A percentile compares a stretch with the other conserved stretches of the same genome.
Evolutionary conservation across 2,329 filamentous ascomycete species (phyloP).

Genomic region (Alternaria atra): DNA sequence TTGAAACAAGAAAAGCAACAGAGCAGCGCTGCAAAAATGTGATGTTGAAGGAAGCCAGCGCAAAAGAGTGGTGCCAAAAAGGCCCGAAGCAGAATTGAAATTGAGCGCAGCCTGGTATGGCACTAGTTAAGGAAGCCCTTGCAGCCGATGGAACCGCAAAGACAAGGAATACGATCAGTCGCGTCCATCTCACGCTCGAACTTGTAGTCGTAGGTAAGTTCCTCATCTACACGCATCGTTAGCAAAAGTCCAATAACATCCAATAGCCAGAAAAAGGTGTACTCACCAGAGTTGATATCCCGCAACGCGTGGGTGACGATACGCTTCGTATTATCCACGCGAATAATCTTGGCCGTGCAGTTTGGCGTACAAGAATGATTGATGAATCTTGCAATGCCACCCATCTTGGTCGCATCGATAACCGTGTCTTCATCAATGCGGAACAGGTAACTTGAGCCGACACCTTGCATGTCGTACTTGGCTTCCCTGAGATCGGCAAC

Average conservation of each 20-base stretch:
- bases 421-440: constrained; percentile 98
- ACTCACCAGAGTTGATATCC: constrained; percentile 93
- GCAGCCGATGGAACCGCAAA: constrained; percentile 94
- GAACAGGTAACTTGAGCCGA: constrained; percentile 97
- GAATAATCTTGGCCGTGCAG: constrained; percentile 99
- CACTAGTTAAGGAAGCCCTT: constrained; percentile 97
- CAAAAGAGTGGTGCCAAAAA: not conserved
- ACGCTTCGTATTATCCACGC: constrained; percentile 95
- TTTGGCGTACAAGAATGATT: constrained; percentile 99
- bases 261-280: constrained; percentile 8
- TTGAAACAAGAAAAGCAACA: constrained; percentile 4
- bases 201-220: constrained; percentile 99
- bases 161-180: constrained; percentile 93
- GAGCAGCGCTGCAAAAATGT: not conserved
- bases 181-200: constrained; percentile 97
- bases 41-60: constrained; percentile 1
- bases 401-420: constrained; percentile 97
- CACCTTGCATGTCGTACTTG: constrained; percentile 92
- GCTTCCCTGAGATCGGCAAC: constrained; percentile 96
- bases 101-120: not conserved
- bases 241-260: constrained; percentile 17
- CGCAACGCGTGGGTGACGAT: constrained; percentile 99
- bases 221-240: constrained; percentile 75
- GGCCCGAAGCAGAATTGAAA: not conserved
- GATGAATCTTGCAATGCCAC: constrained; percentile 97